These are phyloP conservation scores for Filosporella fistucella DNA, from an alignment of 495 filamentous ascomycete species.

Conservation along the genomic window DNA sequence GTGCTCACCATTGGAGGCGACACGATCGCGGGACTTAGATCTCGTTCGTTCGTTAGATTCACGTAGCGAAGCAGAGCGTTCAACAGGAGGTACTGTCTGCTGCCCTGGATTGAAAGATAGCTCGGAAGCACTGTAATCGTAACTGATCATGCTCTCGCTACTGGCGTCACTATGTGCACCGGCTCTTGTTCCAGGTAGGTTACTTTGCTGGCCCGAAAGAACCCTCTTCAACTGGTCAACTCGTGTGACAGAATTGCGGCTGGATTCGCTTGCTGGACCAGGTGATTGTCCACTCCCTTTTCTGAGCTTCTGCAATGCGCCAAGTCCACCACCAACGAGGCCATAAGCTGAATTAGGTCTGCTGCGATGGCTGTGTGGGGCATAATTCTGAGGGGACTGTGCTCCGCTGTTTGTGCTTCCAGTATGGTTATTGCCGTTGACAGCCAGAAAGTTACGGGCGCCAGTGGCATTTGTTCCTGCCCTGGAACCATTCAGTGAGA, in stretches of 20 bases:
- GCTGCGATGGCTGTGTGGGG: constrained; percentile 8
- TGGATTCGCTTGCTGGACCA: constrained; percentile 49
- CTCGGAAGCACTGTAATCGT: constrained; percentile 48
- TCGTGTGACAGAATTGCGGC: constrained; percentile 64
- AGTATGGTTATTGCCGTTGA: constrained; percentile 43
- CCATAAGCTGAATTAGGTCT: constrained; percentile 23
- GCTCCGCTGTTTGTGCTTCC: constrained; percentile 11
- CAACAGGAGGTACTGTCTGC: constrained; percentile 8
- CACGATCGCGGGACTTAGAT: constrained; percentile 33
- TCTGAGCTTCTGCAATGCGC: constrained; percentile 18
- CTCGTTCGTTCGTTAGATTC: constrained; percentile 20
- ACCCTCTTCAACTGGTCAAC: constrained; percentile 84
- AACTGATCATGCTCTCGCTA: constrained; percentile 55
- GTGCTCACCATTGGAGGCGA: constrained; percentile 18
- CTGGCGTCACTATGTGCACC: constrained; percentile 39
- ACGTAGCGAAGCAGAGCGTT: constrained; percentile 17
- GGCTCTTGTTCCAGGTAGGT: constrained; percentile 21
- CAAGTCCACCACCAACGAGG: constrained; percentile 24
- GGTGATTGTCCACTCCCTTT: constrained; percentile 43
- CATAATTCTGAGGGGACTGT: constrained; percentile 13
- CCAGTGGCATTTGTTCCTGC: constrained; percentile 48
- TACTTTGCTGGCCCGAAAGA: constrained; percentile 42
- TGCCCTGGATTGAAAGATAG: constrained; percentile 39
- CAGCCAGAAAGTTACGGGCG: constrained; percentile 45
- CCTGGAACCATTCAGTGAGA: constrained; percentile 69